A percentile compares a stretch with the other conserved stretches of the same genome.
These are phyloP conservation scores for Boletus mariae DNA, from an alignment of 1,284 basidiomycete species.

Conservation along the genomic window DNA sequence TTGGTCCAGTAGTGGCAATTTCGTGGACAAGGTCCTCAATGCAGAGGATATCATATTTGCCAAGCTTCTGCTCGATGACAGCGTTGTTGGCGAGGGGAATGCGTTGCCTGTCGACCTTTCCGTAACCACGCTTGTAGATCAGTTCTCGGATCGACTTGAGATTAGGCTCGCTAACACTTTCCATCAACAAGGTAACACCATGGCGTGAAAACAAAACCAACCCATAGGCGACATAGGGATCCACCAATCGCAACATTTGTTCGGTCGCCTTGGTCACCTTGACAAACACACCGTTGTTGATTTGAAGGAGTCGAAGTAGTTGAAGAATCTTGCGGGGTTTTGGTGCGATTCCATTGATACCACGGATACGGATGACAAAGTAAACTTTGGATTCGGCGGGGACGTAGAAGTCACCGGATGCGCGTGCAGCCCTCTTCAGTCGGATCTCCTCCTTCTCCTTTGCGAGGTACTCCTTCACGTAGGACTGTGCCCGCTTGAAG, in stretches of 20 bases:
- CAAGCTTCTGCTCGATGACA: slow-evolving; percentile 89
- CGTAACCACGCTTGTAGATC: slow-evolving; percentile 99
- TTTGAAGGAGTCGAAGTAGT: slow-evolving; percentile 96
- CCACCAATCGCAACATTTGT: slow-evolving; percentile 97
- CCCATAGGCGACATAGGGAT: slow-evolving; percentile 97
- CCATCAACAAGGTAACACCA: slow-evolving; percentile 5
- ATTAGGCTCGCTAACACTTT: slow-evolving; percentile 75
- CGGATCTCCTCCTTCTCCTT: slow-evolving; percentile 98
- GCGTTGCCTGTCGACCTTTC: slow-evolving; percentile 97
- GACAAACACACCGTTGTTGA: slow-evolving; percentile 99
- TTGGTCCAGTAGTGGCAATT: slow-evolving; percentile 92
- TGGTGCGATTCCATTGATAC: slow-evolving; percentile 99
- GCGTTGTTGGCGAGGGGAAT: slow-evolving; percentile 94
- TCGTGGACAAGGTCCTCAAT: slow-evolving; percentile 99
- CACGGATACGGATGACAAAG: slow-evolving; percentile 96
- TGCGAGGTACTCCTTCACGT: slow-evolving; percentile 94
- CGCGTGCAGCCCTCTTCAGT: slow-evolving; percentile 89
- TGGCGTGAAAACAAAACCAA: slow-evolving; percentile 38
- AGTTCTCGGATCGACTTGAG: slow-evolving; percentile 96
- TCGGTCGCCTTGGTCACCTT: slow-evolving; percentile 96
- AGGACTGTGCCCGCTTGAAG: slow-evolving; percentile 99
- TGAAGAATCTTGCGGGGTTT: slow-evolving; percentile 99
- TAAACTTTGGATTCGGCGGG: slow-evolving; percentile 95
- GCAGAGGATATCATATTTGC: slow-evolving; percentile 95
- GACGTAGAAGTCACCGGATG: slow-evolving; percentile 96